These are phyloP conservation scores for Chernovozyma aurita DNA, from an alignment of 1,139 yeast genomes.

Conservation along the genomic window DNA sequence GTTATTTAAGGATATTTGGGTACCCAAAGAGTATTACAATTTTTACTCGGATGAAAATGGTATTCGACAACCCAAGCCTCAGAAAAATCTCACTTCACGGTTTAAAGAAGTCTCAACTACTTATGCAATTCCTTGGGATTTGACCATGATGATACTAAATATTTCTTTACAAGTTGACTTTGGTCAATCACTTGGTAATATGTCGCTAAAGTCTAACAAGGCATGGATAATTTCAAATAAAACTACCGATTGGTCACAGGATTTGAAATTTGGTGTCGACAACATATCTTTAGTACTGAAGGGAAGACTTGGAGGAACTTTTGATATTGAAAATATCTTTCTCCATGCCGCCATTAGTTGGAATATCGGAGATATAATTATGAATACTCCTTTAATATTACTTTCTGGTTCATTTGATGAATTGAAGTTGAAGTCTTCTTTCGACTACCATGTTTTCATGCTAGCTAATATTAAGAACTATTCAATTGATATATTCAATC, in stretches of 20 bases:
- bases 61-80: not conserved
- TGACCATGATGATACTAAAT: conserved; percentile 53
- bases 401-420: conserved; percentile 54
- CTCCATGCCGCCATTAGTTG: conserved; percentile 70
- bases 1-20: conserved; percentile 83
- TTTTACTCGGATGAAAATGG: conserved; percentile 19
- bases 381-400: conserved; percentile 65
- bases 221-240: conserved; percentile 72
- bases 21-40: conserved; percentile 31
- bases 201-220: conserved; percentile 49
- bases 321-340: conserved; percentile 47
- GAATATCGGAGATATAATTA: conserved; percentile 42
- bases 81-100: conserved; percentile 43
- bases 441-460: conserved; percentile 83
- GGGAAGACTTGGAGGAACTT: conserved; percentile 76
- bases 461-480: conserved; percentile 50
- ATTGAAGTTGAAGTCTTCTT: conserved; percentile 57
- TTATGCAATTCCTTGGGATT: conserved; percentile 71
- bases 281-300: conserved; percentile 49
- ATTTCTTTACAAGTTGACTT: conserved; percentile 61
- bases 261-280: conserved; percentile 58
- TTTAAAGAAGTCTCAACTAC: conserved; percentile 61
- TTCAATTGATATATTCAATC: conserved; percentile 62
- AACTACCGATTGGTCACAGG: conserved; percentile 68
- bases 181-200: conserved; percentile 78